Evolutionary conservation across 352 stramenopile genomes (phyloP), one percentile per base, ranked within the genome.

Genomic region (Phytophthora citrophthora): DNA sequence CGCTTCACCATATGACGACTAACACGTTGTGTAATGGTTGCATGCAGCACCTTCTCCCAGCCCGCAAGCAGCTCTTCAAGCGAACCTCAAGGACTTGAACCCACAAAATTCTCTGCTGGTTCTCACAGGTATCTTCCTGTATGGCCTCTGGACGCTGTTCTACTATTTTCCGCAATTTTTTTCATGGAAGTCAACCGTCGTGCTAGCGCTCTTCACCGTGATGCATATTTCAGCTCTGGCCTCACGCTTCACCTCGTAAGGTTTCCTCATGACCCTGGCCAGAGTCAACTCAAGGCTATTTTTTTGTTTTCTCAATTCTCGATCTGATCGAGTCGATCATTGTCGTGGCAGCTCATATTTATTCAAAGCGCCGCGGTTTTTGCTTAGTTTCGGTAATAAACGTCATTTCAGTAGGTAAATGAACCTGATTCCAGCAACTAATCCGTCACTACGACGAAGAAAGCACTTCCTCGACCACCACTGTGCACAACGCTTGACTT

Each of bases 151-250:
- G 85, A 90, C 83, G 50, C 59, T 90, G n/a, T 74, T 92, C 38
- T 92, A 91, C 61, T 79, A 94, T 66, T 89, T 86, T 55, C 85
- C 85, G 27, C 77, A 94, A 46, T 70, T 90, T 4, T 92, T 91
- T 47, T 82, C 83, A 27, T 92, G 83, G 85, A 92, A 88, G 56
- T 77, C 81, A 26, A 77, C 87, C 52, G 47, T 86, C n/a, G n/a
- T 94, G 64, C 69, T 94, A 20, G 68, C 76, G 16, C 24, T 85
- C 23, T 77, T 94, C 50, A 94, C 79, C 16, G 66, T 71, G 32
- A 62, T 76, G 57, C 83, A 94, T 69, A 63, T 92, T 41, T 90
- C 79, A 27, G 78, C 79, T 12, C 54, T 71, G 1, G 71, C 89
- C 15, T 86, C 81, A 29, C 70, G 79, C 34, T 74, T 92, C 54